phyloP scores from a whole-genome alignment of 805 yeast genomes.

The Candida nanaspora region DNA sequence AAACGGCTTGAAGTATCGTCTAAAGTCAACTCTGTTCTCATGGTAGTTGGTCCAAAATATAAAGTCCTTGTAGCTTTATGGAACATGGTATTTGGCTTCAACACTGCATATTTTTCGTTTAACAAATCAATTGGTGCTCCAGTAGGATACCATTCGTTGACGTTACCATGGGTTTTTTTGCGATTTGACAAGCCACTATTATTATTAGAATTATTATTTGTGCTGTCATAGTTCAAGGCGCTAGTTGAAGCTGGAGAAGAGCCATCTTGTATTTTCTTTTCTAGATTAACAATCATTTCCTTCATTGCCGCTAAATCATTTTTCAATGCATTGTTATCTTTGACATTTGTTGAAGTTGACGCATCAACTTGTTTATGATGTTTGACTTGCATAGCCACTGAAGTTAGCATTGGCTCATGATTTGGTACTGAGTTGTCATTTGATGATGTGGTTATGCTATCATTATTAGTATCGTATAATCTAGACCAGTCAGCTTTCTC shows the following conservation, averaged over 20 bases:
- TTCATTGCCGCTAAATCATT: not conserved
- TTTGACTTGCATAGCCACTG: not conserved
- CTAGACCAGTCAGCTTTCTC: not conserved
- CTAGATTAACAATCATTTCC: not conserved
- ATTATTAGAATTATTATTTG: too few relatives aligned
- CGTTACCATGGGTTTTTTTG: too few relatives aligned
- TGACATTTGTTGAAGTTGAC: not conserved
- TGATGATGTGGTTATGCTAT: not conserved
- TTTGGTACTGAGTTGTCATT: too few relatives aligned
- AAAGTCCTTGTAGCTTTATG: not conserved
- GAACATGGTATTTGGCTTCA: not conserved
- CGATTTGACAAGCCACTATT: too few relatives aligned
- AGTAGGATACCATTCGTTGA: not conserved
- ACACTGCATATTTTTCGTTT: not conserved
- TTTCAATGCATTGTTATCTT: not conserved
- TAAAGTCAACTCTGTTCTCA: not conserved
- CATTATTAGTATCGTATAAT: not conserved
- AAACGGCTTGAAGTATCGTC: not conserved
- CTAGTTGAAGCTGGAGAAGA: too few relatives aligned
- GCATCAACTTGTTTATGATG: not conserved
- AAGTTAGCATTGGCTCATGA: too few relatives aligned
- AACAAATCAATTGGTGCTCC: not conserved
- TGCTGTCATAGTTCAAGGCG: too few relatives aligned
- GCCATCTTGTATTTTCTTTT: not conserved
- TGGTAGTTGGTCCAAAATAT: not conserved